Evolutionary conservation across 257 asterid genomes (phyloP), one percentile per base, ranked within the genome.

Genomic region (Solanum neorickii): DNA sequence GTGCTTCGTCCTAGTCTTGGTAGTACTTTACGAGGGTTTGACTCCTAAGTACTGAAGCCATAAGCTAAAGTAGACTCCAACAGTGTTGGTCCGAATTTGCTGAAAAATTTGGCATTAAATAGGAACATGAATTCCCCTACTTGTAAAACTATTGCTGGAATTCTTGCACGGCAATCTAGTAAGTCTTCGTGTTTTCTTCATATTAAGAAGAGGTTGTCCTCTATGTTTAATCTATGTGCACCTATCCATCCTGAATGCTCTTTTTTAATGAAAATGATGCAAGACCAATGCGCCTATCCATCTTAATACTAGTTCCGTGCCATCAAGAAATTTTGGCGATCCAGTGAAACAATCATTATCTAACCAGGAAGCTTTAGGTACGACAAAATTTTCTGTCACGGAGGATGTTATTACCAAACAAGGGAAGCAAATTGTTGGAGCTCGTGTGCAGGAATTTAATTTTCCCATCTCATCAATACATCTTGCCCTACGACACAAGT

Each of bases 1-100:
- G 89, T 92, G 16, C 97, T 96, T 68, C 89, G 94, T 83, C 94
- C 93, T 83, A 90, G 94, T 91, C 98, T 95, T 86, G 91, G 93
- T 86, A 87, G 91, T 77, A 89, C 93, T 14, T 83, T 42, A 75
- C 76, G 82, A 75, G 90, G 82, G 46, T 86, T 86, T 83, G 91
- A 87, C 78, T 88, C 87, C 21, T 86, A 86, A 76, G 44, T 52
- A 86, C 91, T 83, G 74, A 89, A 82, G 72, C 60, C 88, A 84
- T 86, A 91, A 12, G 86, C 86, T 65, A 87, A 85, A 87, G 44
- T 82, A 33, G 88, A 73, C 80, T 62, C 89, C 52, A 83, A 73
- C 49, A 87, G 56, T 85, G 87, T 56, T 85, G 59, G 72, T 83
- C 65, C 90, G 7, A 80, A 84, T 75, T 44, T 87, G 90, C 92